Conservation (phyloP, 2,329 filamentous ascomycete species). For the Trichoderma koningii region DNA sequence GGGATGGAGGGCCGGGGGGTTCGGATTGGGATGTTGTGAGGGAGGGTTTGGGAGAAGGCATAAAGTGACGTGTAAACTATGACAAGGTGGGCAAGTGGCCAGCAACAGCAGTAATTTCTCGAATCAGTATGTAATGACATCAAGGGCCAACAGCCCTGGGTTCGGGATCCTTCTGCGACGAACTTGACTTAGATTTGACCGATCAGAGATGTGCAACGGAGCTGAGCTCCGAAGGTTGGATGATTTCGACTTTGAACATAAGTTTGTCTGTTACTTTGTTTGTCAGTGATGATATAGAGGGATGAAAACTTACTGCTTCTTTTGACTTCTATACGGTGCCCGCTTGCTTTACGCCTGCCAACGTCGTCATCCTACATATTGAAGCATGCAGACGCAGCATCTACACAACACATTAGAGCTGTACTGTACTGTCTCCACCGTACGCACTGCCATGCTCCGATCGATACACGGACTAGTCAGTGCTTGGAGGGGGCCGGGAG, state of each 20-base stretch:
- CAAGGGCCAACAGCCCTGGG: neutral
- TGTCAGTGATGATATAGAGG: too few relatives aligned
- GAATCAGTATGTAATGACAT: neutral
- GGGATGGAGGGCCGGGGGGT: neutral
- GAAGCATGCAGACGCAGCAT: neutral
- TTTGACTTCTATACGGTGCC: neutral
- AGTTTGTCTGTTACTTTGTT: too few relatives aligned
- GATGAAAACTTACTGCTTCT: neutral
- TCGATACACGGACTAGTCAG: slow-evolving; percentile 6
- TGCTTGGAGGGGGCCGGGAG: neutral
- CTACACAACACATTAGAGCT: too few relatives aligned
- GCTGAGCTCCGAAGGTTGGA: too few relatives aligned
- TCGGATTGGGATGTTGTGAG: neutral
- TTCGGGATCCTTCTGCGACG: neutral
- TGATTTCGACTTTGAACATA: too few relatives aligned
- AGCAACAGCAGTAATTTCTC: too few relatives aligned
- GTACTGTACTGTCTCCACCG: too few relatives aligned
- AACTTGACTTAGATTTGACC: neutral
- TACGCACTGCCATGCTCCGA: neutral
- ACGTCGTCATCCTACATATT: neutral
- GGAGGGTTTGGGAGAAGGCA: neutral
- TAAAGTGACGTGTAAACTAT: slow-evolving; percentile 19
- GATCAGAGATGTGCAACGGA: too few relatives aligned
- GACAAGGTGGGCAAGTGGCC: neutral
- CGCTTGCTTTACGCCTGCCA: neutral